A percentile compares a stretch with the other conserved stretches of the same genome.
phyloP scores from a whole-genome alignment of 176 grass and related monocot genomes.

The Aechmea fasciata region DNA sequence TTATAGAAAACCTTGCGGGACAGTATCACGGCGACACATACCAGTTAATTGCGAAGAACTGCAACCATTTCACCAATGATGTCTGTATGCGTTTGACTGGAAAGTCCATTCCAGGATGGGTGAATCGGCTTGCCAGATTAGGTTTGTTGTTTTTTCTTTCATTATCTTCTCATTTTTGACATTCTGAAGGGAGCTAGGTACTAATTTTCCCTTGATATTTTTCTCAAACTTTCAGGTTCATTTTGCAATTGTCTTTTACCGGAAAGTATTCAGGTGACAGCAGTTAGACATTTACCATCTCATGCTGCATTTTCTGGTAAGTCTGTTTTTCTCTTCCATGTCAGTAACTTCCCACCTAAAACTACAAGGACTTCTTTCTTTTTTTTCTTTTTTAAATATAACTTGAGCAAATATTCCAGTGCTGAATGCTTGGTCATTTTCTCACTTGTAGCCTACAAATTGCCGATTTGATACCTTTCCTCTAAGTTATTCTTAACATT shows the following conservation, averaged over 20 bases:
- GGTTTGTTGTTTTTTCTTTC: conserved; percentile 34
- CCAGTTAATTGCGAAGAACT: conserved; percentile 89
- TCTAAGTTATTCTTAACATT: no score
- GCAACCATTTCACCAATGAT: conserved; percentile 96
- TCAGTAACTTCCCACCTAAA: conserved; percentile 1
- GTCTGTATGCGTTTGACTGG: conserved; percentile 68
- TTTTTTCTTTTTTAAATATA: background rate
- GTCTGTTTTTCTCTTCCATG: conserved; percentile 6
- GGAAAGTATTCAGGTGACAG: conserved; percentile 59
- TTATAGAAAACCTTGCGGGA: conserved; percentile 64
- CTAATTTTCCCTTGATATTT: conserved; percentile 3
- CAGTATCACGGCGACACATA: conserved; percentile 91
- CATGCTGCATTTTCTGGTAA: conserved; percentile 51
- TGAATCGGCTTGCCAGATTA: conserved; percentile 89
- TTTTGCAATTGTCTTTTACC: conserved; percentile 67
- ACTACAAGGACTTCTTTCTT: background rate
- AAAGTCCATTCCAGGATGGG: conserved; percentile 91
- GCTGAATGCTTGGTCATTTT: no score
- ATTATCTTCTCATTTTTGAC: background rate
- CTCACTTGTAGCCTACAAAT: no score
- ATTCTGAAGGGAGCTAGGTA: background rate
- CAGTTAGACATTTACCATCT: conserved; percentile 49
- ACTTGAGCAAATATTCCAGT: background rate
- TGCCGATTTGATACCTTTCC: no score
- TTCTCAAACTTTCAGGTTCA: conserved; percentile 45